These are phyloP conservation scores for Smallanthus sonchifolius DNA, from an alignment of 129 eudicot genomes.

Conservation along the genomic window DNA sequence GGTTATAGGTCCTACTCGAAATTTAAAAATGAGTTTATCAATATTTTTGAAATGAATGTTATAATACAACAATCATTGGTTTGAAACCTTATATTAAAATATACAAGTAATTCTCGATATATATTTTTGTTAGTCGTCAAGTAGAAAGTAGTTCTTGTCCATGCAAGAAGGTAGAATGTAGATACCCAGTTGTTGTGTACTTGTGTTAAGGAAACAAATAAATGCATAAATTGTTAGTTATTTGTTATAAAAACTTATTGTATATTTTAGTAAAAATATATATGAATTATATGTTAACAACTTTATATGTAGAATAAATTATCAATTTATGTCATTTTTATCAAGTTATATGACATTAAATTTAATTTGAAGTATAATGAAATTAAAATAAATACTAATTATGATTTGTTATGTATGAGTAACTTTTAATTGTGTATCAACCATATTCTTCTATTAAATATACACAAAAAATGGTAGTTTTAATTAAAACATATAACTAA, in stretches of 20 bases:
- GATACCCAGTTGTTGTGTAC: not conserved
- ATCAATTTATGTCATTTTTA: not conserved
- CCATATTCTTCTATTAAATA: not conserved
- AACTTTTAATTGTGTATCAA: not conserved
- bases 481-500: not conserved
- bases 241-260: no score
- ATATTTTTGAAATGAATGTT: not conserved
- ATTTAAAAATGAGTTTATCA: not conserved
- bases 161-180: conserved; percentile 16
- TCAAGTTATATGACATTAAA: not conserved
- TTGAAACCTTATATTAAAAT: not conserved
- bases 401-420: not conserved
- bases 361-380: not conserved
- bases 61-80: not conserved
- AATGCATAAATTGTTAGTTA: not conserved
- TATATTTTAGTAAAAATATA: not conserved
- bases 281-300: not conserved
- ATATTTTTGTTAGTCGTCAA: not conserved
- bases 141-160: conserved; percentile 20
- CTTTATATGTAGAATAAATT: not conserved
- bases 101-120: not conserved
- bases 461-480: not conserved
- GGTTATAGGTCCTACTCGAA: not conserved
- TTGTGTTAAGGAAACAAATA: not conserved
- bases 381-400: not conserved